A percentile compares a stretch with the other conserved stretches of the same genome.
Conservation (phyloP, 495 filamentous ascomycete species). For the Cryomyces antarcticus region DNA sequence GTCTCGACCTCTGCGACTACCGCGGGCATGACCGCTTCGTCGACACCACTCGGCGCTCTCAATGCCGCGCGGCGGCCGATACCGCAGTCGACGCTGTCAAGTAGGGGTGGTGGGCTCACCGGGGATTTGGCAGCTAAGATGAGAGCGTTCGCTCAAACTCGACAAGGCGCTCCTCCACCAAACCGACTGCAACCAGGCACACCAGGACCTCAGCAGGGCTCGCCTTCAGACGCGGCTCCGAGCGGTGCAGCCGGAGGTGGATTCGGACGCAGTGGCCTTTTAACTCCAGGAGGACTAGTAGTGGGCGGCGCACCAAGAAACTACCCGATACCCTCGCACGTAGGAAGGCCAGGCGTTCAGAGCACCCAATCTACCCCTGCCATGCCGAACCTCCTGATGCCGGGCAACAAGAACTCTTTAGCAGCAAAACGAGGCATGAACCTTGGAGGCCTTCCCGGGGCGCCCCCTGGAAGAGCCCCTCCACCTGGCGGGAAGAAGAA, state of each 20-base stretch:
- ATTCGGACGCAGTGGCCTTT: neutral
- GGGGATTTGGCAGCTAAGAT: constrained; percentile 62
- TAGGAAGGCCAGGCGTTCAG: constrained; percentile 9
- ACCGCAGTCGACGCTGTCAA: constrained; percentile 31
- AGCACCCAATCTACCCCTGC: constrained; percentile 16
- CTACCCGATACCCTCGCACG: constrained; percentile 9
- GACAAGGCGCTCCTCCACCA: constrained; percentile 31
- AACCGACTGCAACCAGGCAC: neutral
- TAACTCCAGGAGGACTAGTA: constrained; percentile 1
- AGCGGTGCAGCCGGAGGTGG: constrained; percentile 1
- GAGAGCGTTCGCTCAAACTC: constrained; percentile 50
- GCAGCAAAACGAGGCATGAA: constrained; percentile 19
- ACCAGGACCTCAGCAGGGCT: neutral
- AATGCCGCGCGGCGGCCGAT: constrained; percentile 53
- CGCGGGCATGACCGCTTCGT: constrained; percentile 43
- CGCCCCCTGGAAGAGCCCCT: constrained; percentile 5
- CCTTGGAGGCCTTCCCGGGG: constrained; percentile 19
- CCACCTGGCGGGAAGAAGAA: constrained; percentile 12
- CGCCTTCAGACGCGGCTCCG: neutral
- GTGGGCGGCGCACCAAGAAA: constrained; percentile 4
- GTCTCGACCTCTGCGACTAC: constrained; percentile 20
- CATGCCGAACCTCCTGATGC: constrained; percentile 10
- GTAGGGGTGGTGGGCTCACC: constrained; percentile 29
- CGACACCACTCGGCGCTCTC: constrained; percentile 60
- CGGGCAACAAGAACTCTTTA: constrained; percentile 24